Percentiles rank a stretch among this genome's conserved stretches.
phyloP scores from a whole-genome alignment of 2,329 filamentous ascomycete genomes.

The Aspergillus fumigatus region DNA sequence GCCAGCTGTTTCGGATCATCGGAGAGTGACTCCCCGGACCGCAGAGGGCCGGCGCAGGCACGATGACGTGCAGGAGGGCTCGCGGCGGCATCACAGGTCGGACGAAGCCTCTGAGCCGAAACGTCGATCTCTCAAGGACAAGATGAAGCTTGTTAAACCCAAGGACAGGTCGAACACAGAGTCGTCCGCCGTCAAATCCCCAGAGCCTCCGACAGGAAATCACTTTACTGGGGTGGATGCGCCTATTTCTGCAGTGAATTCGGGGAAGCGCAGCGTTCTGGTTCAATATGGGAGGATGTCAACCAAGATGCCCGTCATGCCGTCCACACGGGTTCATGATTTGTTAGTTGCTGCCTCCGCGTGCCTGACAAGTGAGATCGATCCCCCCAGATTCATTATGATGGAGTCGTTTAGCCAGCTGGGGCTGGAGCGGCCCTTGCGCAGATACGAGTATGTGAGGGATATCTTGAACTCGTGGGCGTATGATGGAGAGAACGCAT shows the following conservation, averaged over 20 bases:
- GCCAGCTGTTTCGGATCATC: conserved; percentile 5
- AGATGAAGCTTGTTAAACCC: conserved; percentile 20
- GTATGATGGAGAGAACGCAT: conserved; percentile 67
- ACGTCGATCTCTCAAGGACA: conserved; percentile 29
- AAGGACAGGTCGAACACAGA: conserved; percentile 10
- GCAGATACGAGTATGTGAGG: conserved; percentile 79
- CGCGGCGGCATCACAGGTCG: conserved; percentile 3
- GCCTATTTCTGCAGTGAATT: conserved; percentile 74
- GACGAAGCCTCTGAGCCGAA: conserved; percentile 11
- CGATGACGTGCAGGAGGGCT: not conserved
- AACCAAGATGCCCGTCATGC: conserved; percentile 66
- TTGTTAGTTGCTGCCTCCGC: conserved; percentile 65
- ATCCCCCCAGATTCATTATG: conserved; percentile 63
- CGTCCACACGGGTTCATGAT: conserved; percentile 69
- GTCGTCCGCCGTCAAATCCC: not conserved
- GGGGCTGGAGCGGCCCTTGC: conserved; percentile 75
- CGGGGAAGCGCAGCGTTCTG: conserved; percentile 68
- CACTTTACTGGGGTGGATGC: conserved; percentile 61
- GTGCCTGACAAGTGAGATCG: conserved; percentile 59
- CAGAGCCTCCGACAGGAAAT: conserved; percentile 14
- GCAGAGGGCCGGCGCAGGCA: not conserved
- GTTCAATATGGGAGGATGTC: conserved; percentile 68
- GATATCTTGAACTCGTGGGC: conserved; percentile 95
- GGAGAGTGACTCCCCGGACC: conserved; percentile 7
- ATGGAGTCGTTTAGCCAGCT: conserved; percentile 71